Percentiles rank a stretch among this genome's conserved stretches.
These are phyloP conservation scores for Gypsophila paniculata DNA, from an alignment of 179 eudicot species.

Conservation along the genomic window DNA sequence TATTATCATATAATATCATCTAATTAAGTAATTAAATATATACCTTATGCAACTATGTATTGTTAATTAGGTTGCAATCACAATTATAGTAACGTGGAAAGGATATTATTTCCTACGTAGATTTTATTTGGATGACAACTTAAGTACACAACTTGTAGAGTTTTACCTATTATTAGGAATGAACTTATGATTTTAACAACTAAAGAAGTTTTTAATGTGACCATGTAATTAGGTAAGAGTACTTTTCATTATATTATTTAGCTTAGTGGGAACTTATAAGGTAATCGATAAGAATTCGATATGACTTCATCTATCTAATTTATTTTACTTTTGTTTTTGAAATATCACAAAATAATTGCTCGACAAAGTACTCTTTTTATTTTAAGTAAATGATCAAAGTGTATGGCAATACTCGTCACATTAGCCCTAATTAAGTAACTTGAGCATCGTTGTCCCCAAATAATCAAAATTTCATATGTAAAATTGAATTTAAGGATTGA, in stretches of 20 bases:
- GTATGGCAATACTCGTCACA: too few species aligned
- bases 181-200: background rate
- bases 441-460: too few species aligned
- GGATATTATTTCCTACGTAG: background rate
- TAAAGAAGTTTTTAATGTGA: background rate
- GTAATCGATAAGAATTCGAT: background rate
- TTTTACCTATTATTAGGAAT: background rate
- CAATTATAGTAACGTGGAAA: background rate
- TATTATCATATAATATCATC: background rate
- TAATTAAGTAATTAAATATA: too few species aligned
- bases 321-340: too few species aligned
- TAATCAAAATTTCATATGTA: too few species aligned
- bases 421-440: too few species aligned
- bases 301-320: too few species aligned
- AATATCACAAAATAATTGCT: too few species aligned
- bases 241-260: background rate
- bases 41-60: background rate
- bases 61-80: background rate
- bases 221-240: background rate
- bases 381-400: too few species aligned
- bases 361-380: too few species aligned
- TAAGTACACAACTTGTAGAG: background rate
- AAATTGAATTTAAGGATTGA: too few species aligned
- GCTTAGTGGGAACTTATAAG: background rate
- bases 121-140: background rate